Evolutionary conservation across 257 asterid species (phyloP), one percentile per base, ranked within the genome.

Genomic region (Paulownia fortunei): DNA sequence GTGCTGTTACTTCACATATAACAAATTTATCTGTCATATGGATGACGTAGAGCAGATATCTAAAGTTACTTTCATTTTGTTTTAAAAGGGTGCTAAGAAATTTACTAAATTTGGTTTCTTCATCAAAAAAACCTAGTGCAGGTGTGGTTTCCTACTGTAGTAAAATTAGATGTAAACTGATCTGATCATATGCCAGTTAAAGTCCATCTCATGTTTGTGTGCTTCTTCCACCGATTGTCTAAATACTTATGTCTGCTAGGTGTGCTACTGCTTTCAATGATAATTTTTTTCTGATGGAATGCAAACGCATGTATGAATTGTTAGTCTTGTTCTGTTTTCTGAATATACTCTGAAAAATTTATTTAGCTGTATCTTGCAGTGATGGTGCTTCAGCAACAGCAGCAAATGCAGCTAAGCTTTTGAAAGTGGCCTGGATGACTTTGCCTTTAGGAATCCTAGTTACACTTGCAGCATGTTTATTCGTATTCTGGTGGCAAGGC

Each of bases 341-440:
- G 34, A 42, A 67, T 79, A 27, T 12, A 59, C 76, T 46, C 76
- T 78, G 51, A 49, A 77, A 67, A 54, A 41, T 52, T 75, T 80
- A 81, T 73, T 66, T 55, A 27, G 70, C 44, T 56, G 12, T 39
- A 74, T 77, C 62, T 80, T 78, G 82, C 88, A 93, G 98, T 82
- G 90, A 86, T 56, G 96, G 81, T 77, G 83, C 85, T 73, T 93
- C 96, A 75, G 77, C 80, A 79, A 72, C 79, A 56, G 85, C 79
- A 83, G 84, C 78, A 76, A 86, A 88, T 84, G 88, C 88, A 18
- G 92, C 93, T 19, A 88, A 87, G 80, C 89, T 93, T 78, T 84
- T 93, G 88, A 96, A 87, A 89, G 89, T 96, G 68, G 98, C 98
- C 27, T 96, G 98, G 99, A 76, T 92, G 81, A 87, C 93, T 44